Base-by-base conservation (phyloP, 495 filamentous ascomycete genomes). In the Tetracladium marchalianum region DNA sequence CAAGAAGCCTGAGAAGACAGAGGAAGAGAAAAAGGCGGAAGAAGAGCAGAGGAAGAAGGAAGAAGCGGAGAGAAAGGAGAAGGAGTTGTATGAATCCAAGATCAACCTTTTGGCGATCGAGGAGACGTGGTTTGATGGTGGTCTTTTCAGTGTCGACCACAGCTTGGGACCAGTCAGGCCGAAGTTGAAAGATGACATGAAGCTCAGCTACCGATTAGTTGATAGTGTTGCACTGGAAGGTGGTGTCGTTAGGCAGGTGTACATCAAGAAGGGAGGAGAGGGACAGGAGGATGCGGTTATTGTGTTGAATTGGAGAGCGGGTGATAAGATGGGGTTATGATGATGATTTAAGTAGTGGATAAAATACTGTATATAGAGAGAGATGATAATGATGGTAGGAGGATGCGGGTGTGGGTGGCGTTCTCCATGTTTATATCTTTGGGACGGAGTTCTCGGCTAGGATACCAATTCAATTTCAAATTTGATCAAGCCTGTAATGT, bases 241-340 rank as follows among this genome's bases (percentile, higher is more conserved):
- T 1, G 39, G 36, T n/a, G 49, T 39, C 1, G 45, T 56, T 17
- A 49, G 49, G 12, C 53, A 56, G 49, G 39, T 45, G 11, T 56
- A 56, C 39, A 11, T 48, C 10, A 32, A 46, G 13, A 41, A 53
- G 7, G 22, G 19, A 27, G 38, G 31, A 11, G 16, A 42, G 31
- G 1, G 18, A 33, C 13, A 5, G 6, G 43, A 47, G 16, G 41
- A 38, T 39, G 32, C 22, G 12, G 24, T 57, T 0, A 51, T 57
- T 43, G 54, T 50, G 22, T 15, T 57, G 31, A 53, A 53, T 35
- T 57, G 54, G 54, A 40, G 37, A 22, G 40, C 27, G 4, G 42
- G 40, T 15, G 45, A 39, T 27, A 27, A 27, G 22, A 27, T 27
- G 22, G 22, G 22, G 22, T 27, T 27, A 27, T 27, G 22, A 27